Base-by-base conservation (phyloP, 1,284 basidiomycete species). In the Rhodotorula sp. region DNA sequence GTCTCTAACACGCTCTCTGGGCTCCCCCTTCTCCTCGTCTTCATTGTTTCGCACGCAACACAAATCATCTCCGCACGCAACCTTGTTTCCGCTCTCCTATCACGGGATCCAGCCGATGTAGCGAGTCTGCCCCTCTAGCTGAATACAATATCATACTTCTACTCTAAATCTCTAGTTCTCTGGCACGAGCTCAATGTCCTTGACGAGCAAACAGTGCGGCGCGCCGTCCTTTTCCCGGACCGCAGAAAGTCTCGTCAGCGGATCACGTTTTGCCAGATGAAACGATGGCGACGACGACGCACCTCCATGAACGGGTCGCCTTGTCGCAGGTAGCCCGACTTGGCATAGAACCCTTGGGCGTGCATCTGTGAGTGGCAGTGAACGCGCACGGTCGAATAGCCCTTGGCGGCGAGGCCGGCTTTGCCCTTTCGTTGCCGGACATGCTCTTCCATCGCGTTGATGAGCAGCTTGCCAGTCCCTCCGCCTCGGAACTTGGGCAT, bases 311-410 rank as follows among this genome's bases (percentile, higher is more conserved):
- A 69, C 47, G 59, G 48, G 2, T 58, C 64, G 19, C 60, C 64
- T 45, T 69, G 34, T 8, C 63, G 64, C 16, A 59, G n/a, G 56
- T 66, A 69, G 2, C 68, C 68, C n/a, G 55, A 31, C 43, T 58
- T 62, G 23, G 64, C 60, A 18, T 69, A 69, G n/a, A 69, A 69
- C 5, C 68, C 68, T 26, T 69, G 55, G 21, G 68, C 68, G 28
- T 66, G 61, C 54, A 61, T 55, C n/a, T 66, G 64, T 10, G 64
- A 50, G 49, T 69, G 63, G 4, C 48, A 60, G 54, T 62, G 55
- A 2, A 56, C 59, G 28, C 43, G 21, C 28, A 70, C 68, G n/a
- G 15, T n/a, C 26, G 38, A n/a, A 48, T 60, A 5, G 31, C 68
- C 60, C n/a, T 43, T 31, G 3, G 28, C n/a, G 16, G 64, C 64